Base-by-base conservation (phyloP, 108 stramenopile genomes). In the Skeletonema potamos region DNA sequence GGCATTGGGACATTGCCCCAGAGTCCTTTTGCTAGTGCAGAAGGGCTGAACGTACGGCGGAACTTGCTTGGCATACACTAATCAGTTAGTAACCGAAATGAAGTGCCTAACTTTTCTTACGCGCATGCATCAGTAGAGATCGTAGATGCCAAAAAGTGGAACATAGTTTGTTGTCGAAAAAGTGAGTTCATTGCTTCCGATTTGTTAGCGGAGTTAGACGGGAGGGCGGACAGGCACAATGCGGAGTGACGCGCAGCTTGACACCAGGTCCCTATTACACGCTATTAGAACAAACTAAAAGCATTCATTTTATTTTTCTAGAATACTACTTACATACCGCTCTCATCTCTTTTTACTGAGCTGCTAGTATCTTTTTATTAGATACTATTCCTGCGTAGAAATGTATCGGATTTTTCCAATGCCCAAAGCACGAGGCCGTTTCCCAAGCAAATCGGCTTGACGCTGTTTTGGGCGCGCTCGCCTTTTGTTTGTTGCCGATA, bases 261-360 rank as follows among this genome's bases (percentile, higher is more conserved):
- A 39, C 37, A 39, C 46, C 20, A 48, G 22, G 46, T 48, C 46
- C 46, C 46, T 20, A 6, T 48, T 22, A 48, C 6, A 18, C 22
- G 46, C 46, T 48, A 48, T 20, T 48, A 48, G 46, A 48, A 48
- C 46, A 48, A 48, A 48, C 46, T 24, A 48, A 48, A 48, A 20
- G 18, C 46, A 48, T 24, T 48, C 46, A 22, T 48, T 48, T 20
- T 48, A 18, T 48, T 48, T 48, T 48, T 48, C 46, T 48, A 48
- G 18, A 48, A 0, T 48, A 48, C 46, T 48, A 0, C 6, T 7
- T 48, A 48, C 46, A 3, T 48, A 48, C 20, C 1, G 0, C 46
- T 48, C 46, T 22, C 46, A 22, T 22, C 46, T 22, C 46, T 48
- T 48, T 48, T 48, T 48, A 20, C 15, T 4, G 20, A 48, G 46